Evolutionary conservation across 2,329 filamentous ascomycete genomes (phyloP), one percentile per base, ranked within the genome.

Genomic region (Ceratocystis destructans): DNA sequence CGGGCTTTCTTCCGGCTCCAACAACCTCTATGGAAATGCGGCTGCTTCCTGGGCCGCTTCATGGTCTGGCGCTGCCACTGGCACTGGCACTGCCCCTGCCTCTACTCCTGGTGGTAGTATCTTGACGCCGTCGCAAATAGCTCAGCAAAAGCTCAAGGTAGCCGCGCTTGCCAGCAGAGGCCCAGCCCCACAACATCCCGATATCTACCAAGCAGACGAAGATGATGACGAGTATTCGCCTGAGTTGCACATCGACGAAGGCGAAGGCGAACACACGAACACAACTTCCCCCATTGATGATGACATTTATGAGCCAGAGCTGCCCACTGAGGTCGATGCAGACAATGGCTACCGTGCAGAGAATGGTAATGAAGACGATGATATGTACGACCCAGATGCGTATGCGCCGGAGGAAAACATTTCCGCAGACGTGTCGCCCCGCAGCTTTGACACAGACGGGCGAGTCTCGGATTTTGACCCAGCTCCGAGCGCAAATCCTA

Each of bases 221-320:
- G 65, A 64, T 25, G 31, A 61, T n/a, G 62, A 64, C 28, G 57
- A 64, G 25, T 64, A 45, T 41, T 66, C 8, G 22, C 53, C 66
- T 20, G 63, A 57, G 28, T 50, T 12, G 6, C 63, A 64, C 28
- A 57, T 64, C 31, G 55, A 65, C 25, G 55, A 65, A 17, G 44
- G 55, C 41, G 55, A 53, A 22, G 28, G 50, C 31, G 55, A 65
- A 17, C 25, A 33, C 5, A 45, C 15, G 3, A 15, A 31, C 45
- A 59, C 46, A 50, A 10, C 28, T 7, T 22, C 37, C 69, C 70
- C 5, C 71, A 71, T 46, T 17, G 90, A 95, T 62, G 81, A 84
- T 62, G 81, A 84, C 70, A 71, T 80, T 1, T 84, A 84, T 68
- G 80, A 83, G 62, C 78, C 80, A 8, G 69, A 68, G 8, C 65